These are phyloP conservation scores for Gastrodia elata DNA, from an alignment of 106 monocot species.

Conservation along the genomic window DNA sequence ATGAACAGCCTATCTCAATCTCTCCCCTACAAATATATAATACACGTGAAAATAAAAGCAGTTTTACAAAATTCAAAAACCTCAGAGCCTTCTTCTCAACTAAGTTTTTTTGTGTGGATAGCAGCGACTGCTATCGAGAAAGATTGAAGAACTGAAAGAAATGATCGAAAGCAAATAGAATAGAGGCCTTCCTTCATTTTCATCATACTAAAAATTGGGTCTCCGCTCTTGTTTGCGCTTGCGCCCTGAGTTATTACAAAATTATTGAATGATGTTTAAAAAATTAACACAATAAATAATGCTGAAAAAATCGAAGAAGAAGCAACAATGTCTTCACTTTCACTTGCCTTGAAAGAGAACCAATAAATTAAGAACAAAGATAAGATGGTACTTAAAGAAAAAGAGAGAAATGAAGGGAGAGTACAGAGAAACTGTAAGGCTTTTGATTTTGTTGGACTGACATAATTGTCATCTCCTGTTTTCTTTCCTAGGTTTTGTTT, in stretches of 20 bases:
- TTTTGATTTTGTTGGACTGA: too few species aligned
- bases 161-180: slow-evolving; percentile 34
- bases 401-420: neutral
- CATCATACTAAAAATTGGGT: slow-evolving; percentile 36
- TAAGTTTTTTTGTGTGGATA: slow-evolving; percentile 36
- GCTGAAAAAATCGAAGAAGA: neutral
- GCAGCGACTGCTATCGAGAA: slow-evolving; percentile 66
- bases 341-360: neutral
- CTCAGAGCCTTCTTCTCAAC: neutral
- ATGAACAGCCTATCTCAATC: neutral
- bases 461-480: too few species aligned
- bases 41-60: neutral
- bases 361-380: neutral
- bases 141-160: slow-evolving; percentile 55
- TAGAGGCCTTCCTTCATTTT: slow-evolving; percentile 34
- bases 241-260: slow-evolving; percentile 43
- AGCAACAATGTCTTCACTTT: neutral
- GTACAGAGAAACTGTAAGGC: too few species aligned
- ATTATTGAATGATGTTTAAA: neutral
- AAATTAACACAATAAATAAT: neutral
- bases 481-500: too few species aligned
- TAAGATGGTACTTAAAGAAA: neutral
- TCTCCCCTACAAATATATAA: neutral
- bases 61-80: slow-evolving; percentile 4
- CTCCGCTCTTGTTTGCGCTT: slow-evolving; percentile 17